Base-by-base conservation (phyloP, 495 filamentous ascomycete genomes). In the Trypethelium eluteriae region DNA sequence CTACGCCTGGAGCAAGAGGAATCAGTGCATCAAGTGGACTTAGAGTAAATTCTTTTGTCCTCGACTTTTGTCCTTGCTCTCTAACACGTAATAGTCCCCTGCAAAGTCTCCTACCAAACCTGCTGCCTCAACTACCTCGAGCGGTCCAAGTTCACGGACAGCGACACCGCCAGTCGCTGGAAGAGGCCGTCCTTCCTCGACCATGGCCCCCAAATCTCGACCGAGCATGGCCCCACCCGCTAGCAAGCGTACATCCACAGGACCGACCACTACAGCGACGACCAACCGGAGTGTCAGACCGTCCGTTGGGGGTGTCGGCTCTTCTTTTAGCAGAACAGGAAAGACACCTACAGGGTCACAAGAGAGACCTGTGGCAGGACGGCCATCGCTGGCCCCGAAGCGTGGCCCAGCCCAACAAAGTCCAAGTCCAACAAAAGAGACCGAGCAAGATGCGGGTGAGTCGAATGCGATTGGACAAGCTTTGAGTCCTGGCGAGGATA, bases 31-130 rank as follows among this genome's bases (percentile, higher is more conserved):
- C 41, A 16, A 70, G 66, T 68, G 68, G 69, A 36, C 5, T 59
- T 7, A 34, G 53, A 36, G 53, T 59, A 59, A 6, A 32, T 35
- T 36, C 6, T 36, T 36, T 14, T 5, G 3, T 7, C 32, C 3
- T 36, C 18, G 25, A 59, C 5, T 36, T 7, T 7, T 7, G 18
- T 7, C 14, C 5, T 3, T 3, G 11, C 14, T 7, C 32, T 59
- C 53, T 59, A 14, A 59, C 53, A 34, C 11, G 11, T 66, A 46
- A 44, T 69, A 91, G 88, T 90, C 89, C 38, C 90, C 91, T 4
- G 86, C 84, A 0, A 91, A 90, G 72, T 91, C 88, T 3, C 90
- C 91, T 7, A 91, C 89, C 10, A 93, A 95, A 73, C 89, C 90
- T 68, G 76, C 90, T 10, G 78, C 70, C 9, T 83, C 83, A 39